Conservation (phyloP, 2,329 filamentous ascomycete species). For the Colletotrichum kahawae region DNA sequence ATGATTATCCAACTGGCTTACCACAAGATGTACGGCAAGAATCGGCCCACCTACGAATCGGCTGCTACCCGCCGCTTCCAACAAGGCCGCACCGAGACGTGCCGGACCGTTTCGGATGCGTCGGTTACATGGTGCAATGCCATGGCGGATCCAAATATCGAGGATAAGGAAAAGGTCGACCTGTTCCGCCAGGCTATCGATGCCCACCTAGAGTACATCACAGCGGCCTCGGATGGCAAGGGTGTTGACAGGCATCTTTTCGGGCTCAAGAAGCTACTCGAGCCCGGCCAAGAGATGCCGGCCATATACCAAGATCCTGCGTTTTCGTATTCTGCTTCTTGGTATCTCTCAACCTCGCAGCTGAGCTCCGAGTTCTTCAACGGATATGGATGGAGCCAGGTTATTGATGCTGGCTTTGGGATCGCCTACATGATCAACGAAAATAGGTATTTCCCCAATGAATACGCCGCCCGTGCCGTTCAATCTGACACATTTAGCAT, state of each 20-base stretch:
- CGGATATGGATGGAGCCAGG: conserved; percentile 98
- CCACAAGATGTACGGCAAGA: conserved; percentile 98
- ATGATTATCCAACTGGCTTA: conserved; percentile 99
- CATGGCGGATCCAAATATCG: conserved; percentile 73
- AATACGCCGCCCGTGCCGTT: background rate
- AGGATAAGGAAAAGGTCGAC: conserved; percentile 69
- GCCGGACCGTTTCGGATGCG: conserved; percentile 89
- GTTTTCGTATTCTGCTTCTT: conserved; percentile 81
- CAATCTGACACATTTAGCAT: conserved; percentile 58
- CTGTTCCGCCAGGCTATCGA: conserved; percentile 84
- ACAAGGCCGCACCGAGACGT: conserved; percentile 94
- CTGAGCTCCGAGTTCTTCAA: conserved; percentile 98
- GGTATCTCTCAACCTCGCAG: conserved; percentile 90
- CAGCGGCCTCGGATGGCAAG: conserved; percentile 86
- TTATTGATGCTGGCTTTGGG: conserved; percentile 93
- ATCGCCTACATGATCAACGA: conserved; percentile 99
- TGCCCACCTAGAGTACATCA: conserved; percentile 89
- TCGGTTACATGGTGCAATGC: conserved; percentile 88
- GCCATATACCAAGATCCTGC: conserved; percentile 87
- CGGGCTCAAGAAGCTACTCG: conserved; percentile 88
- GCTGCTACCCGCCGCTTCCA: conserved; percentile 95
- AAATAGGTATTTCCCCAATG: conserved; percentile 69
- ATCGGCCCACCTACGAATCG: conserved; percentile 96
- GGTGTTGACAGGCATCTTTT: conserved; percentile 98
- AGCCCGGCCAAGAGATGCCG: conserved; percentile 80